These are phyloP conservation scores for Phlyctochytrium planicorne DNA, from an alignment of 192 early-diverging fungal genomes.

Conservation along the genomic window DNA sequence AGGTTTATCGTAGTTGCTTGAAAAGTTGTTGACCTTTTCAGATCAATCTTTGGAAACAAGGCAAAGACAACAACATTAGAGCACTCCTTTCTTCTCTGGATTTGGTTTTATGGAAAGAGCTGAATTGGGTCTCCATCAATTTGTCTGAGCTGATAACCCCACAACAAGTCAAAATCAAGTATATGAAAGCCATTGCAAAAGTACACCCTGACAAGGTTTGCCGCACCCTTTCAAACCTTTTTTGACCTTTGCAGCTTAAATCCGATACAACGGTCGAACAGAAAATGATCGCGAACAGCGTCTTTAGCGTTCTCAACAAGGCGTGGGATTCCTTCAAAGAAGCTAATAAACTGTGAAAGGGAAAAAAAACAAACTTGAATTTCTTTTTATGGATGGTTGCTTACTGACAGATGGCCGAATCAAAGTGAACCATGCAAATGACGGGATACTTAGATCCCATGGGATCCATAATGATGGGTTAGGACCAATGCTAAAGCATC, in stretches of 20 bases:
- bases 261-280: constrained; percentile 73
- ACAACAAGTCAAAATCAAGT: constrained; percentile 83
- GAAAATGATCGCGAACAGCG: constrained; percentile 79
- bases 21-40: constrained; percentile 10
- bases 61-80: constrained; percentile 89
- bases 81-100: constrained; percentile 82
- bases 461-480: no score
- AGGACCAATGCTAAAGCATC: no score
- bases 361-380: neutral
- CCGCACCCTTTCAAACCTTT: neutral
- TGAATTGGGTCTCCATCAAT: constrained; percentile 70
- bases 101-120: constrained; percentile 74
- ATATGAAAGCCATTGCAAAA: constrained; percentile 89
- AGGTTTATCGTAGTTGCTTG: constrained; percentile 40
- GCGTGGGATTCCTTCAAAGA: constrained; percentile 93
- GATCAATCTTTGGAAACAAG: constrained; percentile 71
- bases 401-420: no score
- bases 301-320: constrained; percentile 87
- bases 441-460: no score
- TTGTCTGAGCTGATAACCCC: constrained; percentile 86
- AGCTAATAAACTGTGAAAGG: constrained; percentile 57
- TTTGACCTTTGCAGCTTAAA: constrained; percentile 40
- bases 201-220: constrained; percentile 92
- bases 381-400: neutral
- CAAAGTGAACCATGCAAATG: no score